Conservation (phyloP, 352 stramenopile species). For the Plasmopara muralis region DNA sequence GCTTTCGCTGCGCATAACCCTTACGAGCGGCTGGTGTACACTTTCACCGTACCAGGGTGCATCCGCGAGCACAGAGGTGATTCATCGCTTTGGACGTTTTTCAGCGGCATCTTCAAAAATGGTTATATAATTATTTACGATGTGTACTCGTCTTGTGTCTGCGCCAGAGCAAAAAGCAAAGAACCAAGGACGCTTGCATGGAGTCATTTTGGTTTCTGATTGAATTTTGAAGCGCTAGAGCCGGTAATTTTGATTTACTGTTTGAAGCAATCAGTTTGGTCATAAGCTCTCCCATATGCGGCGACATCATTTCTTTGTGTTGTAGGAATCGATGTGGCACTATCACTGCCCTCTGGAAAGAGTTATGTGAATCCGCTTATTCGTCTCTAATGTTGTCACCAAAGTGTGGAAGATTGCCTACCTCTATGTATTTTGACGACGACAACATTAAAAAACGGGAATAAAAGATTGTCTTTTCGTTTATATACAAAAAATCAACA, state of each 20-base stretch:
- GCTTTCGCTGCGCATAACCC: constrained; percentile 43
- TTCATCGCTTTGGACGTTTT: constrained; percentile 44
- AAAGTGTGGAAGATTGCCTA: constrained; percentile 32
- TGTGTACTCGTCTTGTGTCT: constrained; percentile 2
- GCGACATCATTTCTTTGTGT: constrained; percentile 48
- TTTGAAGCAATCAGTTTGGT: constrained; percentile 42
- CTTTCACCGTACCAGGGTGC: constrained; percentile 31
- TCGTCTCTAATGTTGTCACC: constrained; percentile 33
- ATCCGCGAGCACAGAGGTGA: constrained; percentile 37
- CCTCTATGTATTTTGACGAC: constrained; percentile 41
- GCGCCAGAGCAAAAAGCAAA: constrained; percentile 1
- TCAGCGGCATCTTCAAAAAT: neutral
- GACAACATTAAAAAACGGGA: too few relatives aligned
- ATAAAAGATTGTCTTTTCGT: too few relatives aligned
- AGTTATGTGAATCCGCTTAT: constrained; percentile 3
- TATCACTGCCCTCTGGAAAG: constrained; percentile 31
- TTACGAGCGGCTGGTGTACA: constrained; percentile 52
- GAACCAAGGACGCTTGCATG: constrained; percentile 71
- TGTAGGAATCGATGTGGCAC: constrained; percentile 39
- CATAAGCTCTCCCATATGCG: constrained; percentile 50
- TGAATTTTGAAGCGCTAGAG: constrained; percentile 52
- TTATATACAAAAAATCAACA: too few relatives aligned
- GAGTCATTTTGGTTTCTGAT: constrained; percentile 57
- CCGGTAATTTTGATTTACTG: constrained; percentile 50
- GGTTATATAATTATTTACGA: neutral